Evolutionary conservation across 176 grass and related monocot species (phyloP).

Genomic region (Coix lacrymajobi): DNA sequence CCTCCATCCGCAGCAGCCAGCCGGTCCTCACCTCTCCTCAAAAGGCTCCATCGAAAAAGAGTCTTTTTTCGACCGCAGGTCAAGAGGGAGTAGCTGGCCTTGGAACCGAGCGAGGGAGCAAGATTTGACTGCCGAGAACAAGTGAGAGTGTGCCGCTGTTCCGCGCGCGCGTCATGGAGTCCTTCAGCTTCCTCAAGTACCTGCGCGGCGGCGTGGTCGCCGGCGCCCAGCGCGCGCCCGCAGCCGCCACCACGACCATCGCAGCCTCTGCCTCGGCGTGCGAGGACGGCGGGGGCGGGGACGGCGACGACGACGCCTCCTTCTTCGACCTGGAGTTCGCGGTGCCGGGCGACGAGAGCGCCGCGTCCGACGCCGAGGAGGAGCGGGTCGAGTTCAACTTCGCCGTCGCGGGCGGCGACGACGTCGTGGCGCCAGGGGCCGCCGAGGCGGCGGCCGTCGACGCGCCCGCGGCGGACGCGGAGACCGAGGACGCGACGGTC

Average conservation of each 20-base stretch:
- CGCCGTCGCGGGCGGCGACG: constrained; percentile 27
- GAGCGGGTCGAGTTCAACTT: constrained; percentile 51
- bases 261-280: constrained; percentile 28
- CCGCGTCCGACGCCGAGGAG: constrained; percentile 33
- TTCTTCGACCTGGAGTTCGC: constrained; percentile 99
- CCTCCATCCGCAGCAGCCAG: background rate
- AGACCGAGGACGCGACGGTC: background rate
- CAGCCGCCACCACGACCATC: constrained; percentile 15
- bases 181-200: constrained; percentile 88
- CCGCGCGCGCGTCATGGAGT: constrained; percentile 50
- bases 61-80: constrained; percentile 3
- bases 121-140: background rate
- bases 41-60: constrained; percentile 19
- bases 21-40: constrained; percentile 13
- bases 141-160: background rate
- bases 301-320: constrained; percentile 64
- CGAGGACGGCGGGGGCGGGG: constrained; percentile 39
- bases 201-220: constrained; percentile 49
- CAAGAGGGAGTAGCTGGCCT: background rate
- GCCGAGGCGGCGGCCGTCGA: constrained; percentile 18
- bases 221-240: constrained; percentile 9
- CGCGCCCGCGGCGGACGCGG: background rate
- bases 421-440: background rate
- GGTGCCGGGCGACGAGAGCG: constrained; percentile 52
- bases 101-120: background rate